These are phyloP conservation scores for Fusarium sp. DNA, from an alignment of 2,329 filamentous ascomycete genomes.

Conservation along the genomic window DNA sequence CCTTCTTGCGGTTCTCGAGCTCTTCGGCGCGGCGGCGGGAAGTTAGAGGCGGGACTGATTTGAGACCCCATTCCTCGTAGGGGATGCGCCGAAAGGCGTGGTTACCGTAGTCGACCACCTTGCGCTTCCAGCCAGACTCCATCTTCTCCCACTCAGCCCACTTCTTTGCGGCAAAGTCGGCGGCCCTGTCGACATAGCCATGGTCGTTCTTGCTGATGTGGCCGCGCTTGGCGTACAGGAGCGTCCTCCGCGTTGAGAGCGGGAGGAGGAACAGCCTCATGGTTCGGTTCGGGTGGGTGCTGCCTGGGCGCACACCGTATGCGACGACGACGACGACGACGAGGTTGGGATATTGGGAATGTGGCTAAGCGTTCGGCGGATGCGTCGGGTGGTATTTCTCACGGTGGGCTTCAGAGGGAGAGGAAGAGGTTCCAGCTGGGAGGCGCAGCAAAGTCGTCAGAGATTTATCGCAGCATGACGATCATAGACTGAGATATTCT, in stretches of 20 bases:
- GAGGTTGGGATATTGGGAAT: neutral
- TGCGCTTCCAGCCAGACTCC: slow-evolving; percentile 88
- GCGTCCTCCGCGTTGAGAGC: slow-evolving; percentile 88
- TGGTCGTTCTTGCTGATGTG: slow-evolving; percentile 63
- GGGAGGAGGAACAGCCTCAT: slow-evolving; percentile 97
- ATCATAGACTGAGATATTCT: slow-evolving; percentile 7
- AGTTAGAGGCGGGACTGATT: slow-evolving; percentile 89
- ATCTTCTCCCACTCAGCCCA: slow-evolving; percentile 92
- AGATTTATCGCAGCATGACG: slow-evolving; percentile 36
- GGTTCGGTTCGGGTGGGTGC: slow-evolving; percentile 36
- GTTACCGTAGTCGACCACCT: slow-evolving; percentile 89
- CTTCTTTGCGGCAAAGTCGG: slow-evolving; percentile 76
- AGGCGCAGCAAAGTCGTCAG: slow-evolving; percentile 11
- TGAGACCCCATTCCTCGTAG: slow-evolving; percentile 97
- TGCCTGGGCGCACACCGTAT: neutral
- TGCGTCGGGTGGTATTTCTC: neutral
- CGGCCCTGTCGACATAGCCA: slow-evolving; percentile 75
- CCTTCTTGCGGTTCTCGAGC: slow-evolving; percentile 70
- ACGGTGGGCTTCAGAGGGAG: neutral
- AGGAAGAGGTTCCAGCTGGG: neutral
- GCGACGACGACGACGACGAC: neutral
- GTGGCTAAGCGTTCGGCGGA: neutral
- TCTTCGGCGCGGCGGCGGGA: slow-evolving; percentile 74
- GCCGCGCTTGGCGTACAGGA: slow-evolving; percentile 90
- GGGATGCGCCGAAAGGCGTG: slow-evolving; percentile 86